Conservation (phyloP, 441 rosid species). For the Biscutella laevigata region DNA sequence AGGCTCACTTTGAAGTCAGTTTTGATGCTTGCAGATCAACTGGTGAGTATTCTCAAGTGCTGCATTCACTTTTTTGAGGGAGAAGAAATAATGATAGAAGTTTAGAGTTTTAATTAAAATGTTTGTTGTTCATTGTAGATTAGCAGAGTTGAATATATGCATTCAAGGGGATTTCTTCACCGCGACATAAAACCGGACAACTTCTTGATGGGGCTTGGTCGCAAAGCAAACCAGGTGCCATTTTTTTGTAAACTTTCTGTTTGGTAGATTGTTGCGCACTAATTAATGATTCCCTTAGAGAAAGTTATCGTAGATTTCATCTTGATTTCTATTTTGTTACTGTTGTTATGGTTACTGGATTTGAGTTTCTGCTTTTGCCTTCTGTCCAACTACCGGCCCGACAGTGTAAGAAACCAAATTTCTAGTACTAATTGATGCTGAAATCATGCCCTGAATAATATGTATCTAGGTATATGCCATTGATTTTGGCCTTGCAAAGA, state of each 20-base stretch:
- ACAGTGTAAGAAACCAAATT: not conserved
- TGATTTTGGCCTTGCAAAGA: conserved; percentile 97
- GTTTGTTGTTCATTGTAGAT: conserved; percentile 41
- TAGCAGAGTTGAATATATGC: conserved; percentile 96
- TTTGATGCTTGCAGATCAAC: conserved; percentile 95
- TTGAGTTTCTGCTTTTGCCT: conserved; percentile 9
- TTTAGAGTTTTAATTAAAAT: not conserved
- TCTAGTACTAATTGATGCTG: not conserved
- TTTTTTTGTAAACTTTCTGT: not conserved
- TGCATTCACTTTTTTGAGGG: not conserved
- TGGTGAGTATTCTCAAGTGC: conserved; percentile 38
- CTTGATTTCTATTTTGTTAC: not conserved
- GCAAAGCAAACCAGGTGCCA: conserved; percentile 93
- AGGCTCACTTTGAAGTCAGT: conserved; percentile 84
- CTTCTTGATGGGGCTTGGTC: conserved; percentile 94
- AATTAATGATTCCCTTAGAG: not conserved
- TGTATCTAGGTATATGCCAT: conserved; percentile 67
- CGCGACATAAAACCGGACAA: conserved; percentile 99
- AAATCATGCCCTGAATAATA: not conserved
- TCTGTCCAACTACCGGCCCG: not conserved
- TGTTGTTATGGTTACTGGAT: not conserved
- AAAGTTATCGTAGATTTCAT: conserved; percentile 2
- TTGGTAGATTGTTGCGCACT: conserved; percentile 5
- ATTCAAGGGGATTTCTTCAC: conserved; percentile 95
- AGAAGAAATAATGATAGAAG: not conserved